A percentile compares a stretch with the other conserved stretches of the same genome.
phyloP scores from a whole-genome alignment of 768 basidiomycete genomes.

The Leccinum obscurum region DNA sequence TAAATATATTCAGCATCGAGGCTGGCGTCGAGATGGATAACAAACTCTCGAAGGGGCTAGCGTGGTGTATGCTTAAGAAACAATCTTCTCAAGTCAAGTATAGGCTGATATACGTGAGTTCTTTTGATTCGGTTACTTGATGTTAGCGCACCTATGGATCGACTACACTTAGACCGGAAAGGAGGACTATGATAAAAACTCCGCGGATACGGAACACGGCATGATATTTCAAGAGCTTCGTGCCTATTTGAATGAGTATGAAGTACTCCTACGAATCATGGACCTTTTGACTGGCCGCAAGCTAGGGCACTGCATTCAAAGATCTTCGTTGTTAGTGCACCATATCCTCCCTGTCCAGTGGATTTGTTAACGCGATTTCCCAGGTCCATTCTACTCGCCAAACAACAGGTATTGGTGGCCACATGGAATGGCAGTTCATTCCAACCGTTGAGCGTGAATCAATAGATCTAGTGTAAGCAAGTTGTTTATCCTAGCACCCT shows the following conservation, averaged over 20 bases:
- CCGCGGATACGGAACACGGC: not conserved
- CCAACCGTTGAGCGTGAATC: constrained; percentile 17
- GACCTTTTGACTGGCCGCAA: constrained; percentile 3
- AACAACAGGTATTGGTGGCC: constrained; percentile 12
- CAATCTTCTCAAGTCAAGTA: constrained; percentile 1
- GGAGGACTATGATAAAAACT: constrained; percentile 4
- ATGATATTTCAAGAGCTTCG: constrained; percentile 8
- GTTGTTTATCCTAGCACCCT: not conserved
- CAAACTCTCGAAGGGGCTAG: not conserved
- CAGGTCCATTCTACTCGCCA: constrained; percentile 15
- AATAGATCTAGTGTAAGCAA: constrained; percentile 13
- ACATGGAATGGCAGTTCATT: constrained; percentile 9
- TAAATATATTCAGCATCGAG: constrained; percentile 29
- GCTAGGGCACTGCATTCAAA: constrained; percentile 62
- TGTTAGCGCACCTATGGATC: not conserved
- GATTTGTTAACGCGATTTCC: not conserved
- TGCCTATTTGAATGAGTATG: constrained; percentile 14
- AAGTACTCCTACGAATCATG: not conserved
- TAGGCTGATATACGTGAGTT: constrained; percentile 10
- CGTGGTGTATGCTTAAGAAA: constrained; percentile 1
- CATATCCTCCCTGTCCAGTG: not conserved
- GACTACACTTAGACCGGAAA: constrained; percentile 3
- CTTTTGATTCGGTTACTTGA: not conserved
- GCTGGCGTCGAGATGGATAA: not conserved
- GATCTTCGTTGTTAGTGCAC: constrained; percentile 71